Percentiles rank a stretch among this genome's conserved stretches.
These are phyloP conservation scores for Leccinum ochraceum DNA, from an alignment of 768 basidiomycete species.

Conservation along the genomic window DNA sequence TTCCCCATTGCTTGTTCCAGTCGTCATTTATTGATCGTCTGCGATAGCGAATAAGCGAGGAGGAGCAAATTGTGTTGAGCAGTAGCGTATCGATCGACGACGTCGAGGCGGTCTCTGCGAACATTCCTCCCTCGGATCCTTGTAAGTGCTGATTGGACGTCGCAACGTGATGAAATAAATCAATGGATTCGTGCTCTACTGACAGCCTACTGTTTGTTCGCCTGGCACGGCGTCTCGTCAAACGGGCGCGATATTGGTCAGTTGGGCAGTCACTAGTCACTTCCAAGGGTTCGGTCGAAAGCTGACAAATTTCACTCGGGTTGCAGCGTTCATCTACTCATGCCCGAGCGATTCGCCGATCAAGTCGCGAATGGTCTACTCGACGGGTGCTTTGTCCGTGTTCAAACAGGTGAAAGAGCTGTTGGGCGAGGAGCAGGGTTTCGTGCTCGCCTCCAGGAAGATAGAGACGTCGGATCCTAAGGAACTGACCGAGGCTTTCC, in stretches of 20 bases:
- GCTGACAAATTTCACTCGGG: conserved; percentile 4
- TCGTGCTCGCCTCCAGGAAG: conserved; percentile 53
- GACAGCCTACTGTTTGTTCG: conserved; percentile 61
- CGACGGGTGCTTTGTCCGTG: conserved; percentile 61
- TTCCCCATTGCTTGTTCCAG: not conserved
- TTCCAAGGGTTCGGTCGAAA: not conserved
- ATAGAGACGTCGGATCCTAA: conserved; percentile 81
- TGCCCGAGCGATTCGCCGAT: conserved; percentile 82
- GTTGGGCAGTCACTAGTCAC: conserved; percentile 15
- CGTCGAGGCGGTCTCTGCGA: conserved; percentile 45
- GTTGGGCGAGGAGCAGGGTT: conserved; percentile 43
- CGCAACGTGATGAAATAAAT: not conserved
- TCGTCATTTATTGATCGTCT: not conserved
- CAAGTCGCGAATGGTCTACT: conserved; percentile 89
- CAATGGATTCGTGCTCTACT: not conserved
- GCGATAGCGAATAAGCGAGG: conserved; percentile 64
- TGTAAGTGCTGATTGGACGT: conserved; percentile 33
- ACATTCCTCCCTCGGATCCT: conserved; percentile 60
- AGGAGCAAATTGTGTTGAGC: conserved; percentile 59
- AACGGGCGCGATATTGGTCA: conserved; percentile 61
- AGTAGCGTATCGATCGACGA: conserved; percentile 40
- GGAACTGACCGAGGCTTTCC: conserved; percentile 66
- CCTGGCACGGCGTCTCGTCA: conserved; percentile 55
- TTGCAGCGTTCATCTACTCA: conserved; percentile 86
- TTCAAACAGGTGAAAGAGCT: conserved; percentile 58